Base-by-base conservation (phyloP, 1,139 yeast species). In the Debaryomyces subglobosus region DNA sequence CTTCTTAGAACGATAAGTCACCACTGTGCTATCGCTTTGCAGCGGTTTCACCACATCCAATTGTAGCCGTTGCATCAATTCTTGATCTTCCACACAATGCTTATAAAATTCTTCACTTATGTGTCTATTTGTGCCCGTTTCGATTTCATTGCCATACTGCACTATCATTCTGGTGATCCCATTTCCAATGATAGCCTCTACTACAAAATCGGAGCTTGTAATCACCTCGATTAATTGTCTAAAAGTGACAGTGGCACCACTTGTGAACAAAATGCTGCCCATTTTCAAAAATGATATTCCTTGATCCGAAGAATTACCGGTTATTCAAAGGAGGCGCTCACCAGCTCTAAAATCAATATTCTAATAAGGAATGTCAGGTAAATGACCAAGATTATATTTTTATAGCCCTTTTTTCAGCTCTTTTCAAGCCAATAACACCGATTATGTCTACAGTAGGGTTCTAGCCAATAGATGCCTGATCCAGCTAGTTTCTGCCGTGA, bases 231-330 rank as follows among this genome's bases (percentile, higher is more conserved):
- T 64, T n/a, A 90, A 74, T 13, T 62, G 66, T 5, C 74, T 72
- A 63, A 90, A 90, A 0, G 96, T 87, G 10, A 86, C 89, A 0
- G 96, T 89, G 1, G 96, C 96, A 0, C 97, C 97, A 1, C 95
- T 86, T 0, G 96, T 84, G 8, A 87, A 82, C 37, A 85, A 68
- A 2, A 80, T 63, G 5, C 56, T 47, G 16, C 48, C 30, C 64
- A 59, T 61, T 23, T 32, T 10, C 30, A 27, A 21, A 24, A 16
- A 13, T 30, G 37, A 37, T 39, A 32, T n/a, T 39, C n/a, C 15
- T 25, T 43, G 10, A 34, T 42, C 45, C 40, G 23, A 42, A 34
- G 27, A 35, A 34, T 42, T 18, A n/a, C 38, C 38, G 38, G 25
- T 21, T 35, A 35, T 16, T 20, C 25, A 16, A 9, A 20, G 8